Evolutionary conservation across 305 asterid species (phyloP), one percentile per base, ranked within the genome.

Genomic region (Fraxinus baroniana): DNA sequence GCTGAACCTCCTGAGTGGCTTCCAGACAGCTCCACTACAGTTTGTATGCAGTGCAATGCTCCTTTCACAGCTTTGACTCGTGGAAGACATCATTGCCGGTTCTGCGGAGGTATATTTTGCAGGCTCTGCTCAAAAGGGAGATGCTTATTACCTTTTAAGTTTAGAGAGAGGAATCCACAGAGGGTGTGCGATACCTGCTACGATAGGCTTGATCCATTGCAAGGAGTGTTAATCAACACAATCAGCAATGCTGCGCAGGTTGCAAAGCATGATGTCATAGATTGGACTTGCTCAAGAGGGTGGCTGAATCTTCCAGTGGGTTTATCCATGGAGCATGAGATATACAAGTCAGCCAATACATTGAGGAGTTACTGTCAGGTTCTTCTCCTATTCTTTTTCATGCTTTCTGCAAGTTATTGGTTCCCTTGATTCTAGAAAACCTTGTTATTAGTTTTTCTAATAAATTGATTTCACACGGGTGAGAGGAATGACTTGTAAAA

Each of bases 1-100:
- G 94, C 98, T 84, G 99, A 96, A 82, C 99, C 98, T 17, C 98
- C 98, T 12, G 99, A 96, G 74, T 96, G 99, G 99, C 94, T 93
- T 81, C 98, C 98, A 20, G 99, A 96, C 89, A 96, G 99, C 84
- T 89, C 97, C 2, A 86, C 97, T 12, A 81, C 84, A 64, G 87
- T 79, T 66, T 96, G 99, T 90, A 96, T 96, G 99, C 99, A 93
- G 87, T 96, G 98, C 88, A 86, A 83, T 86, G 94, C 97, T 78
- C 91, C 91, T 22, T 96, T 96, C 86, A 93, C 98, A 20, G 98
- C 98, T 78, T 83, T 96, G 84, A 93, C 98, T 49, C 94, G 99
- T 22, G 99, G 99, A 78, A 91, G 99, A 86, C 99, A 96, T 88
- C 99, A 96, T 83, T 96, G 99, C 79, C 94, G 98, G 83, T 94